phyloP scores from a whole-genome alignment of 306 rosid genomes.

The Canavalia gladiata region DNA sequence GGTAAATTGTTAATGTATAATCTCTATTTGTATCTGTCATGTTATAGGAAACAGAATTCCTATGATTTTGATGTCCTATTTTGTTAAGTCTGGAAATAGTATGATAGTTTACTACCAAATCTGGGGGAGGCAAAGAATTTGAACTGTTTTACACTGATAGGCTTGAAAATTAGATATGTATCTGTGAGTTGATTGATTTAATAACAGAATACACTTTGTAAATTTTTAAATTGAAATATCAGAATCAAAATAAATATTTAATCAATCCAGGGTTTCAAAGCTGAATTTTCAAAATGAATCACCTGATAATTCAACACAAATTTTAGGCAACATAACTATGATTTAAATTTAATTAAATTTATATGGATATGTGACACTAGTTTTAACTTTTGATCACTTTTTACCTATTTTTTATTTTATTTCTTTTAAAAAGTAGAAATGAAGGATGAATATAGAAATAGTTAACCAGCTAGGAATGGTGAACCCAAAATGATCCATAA shows the following conservation, averaged over 20 bases:
- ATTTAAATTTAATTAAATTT: conserved; percentile 17
- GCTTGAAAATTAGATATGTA: not conserved
- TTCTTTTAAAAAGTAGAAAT: not conserved
- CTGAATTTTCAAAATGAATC: conserved; percentile 28
- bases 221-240: conserved; percentile 2
- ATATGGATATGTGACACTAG: not conserved
- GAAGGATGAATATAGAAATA: not conserved
- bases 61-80: conserved; percentile 8
- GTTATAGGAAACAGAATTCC: conserved; percentile 20
- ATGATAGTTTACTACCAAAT: conserved; percentile 26
- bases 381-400: not conserved
- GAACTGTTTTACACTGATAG: not conserved
- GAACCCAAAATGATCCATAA: conserved; percentile 19
- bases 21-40: conserved; percentile 29
- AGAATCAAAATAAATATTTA: not conserved
- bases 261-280: not conserved
- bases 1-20: conserved; percentile 58
- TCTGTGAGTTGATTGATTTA: conserved; percentile 20
- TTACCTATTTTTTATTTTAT: not conserved
- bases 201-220: conserved; percentile 8
- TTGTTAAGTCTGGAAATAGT: conserved; percentile 28
- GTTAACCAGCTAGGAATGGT: conserved; percentile 16
- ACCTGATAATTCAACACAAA: conserved; percentile 16
- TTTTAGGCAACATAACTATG: not conserved
- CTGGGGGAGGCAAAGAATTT: not conserved